Evolutionary conservation across 306 rosid species (phyloP).

Genomic region (Urtica urens): DNA sequence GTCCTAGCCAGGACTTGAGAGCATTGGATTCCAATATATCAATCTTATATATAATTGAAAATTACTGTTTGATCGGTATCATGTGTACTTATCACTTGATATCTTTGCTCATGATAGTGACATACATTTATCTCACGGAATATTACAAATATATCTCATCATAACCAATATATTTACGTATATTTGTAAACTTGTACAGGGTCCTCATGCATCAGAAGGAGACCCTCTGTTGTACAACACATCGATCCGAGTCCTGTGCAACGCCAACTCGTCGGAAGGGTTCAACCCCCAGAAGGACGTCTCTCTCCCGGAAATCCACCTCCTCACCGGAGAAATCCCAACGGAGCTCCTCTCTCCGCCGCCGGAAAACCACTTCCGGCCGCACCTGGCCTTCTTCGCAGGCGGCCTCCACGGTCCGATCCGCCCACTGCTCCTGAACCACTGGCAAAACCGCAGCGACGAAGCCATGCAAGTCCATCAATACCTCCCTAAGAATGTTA

Average conservation of each 20-base stretch:
- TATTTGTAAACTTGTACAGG: conserved; percentile 23
- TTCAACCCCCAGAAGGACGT: conserved; percentile 79
- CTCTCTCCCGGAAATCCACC: conserved; percentile 64
- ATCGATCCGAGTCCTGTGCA: conserved; percentile 73
- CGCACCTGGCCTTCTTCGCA: conserved; percentile 61
- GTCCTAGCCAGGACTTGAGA: no score
- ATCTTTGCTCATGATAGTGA: no score
- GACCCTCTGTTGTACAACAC: conserved; percentile 48
- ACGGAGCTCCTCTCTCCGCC: conserved; percentile 40
- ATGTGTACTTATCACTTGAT: no score
- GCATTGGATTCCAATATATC: background rate
- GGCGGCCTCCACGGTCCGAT: conserved; percentile 80
- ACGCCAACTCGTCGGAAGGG: conserved; percentile 84
- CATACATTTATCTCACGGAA: no score
- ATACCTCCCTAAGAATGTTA: conserved; percentile 51
- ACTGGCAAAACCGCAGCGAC: conserved; percentile 56
- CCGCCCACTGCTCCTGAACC: conserved; percentile 39
- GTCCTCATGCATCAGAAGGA: conserved; percentile 56
- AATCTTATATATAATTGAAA: no score
- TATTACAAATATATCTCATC: no score
- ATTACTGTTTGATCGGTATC: no score
- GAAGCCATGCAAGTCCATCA: conserved; percentile 35
- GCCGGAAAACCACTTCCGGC: conserved; percentile 9
- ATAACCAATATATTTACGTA: no score
- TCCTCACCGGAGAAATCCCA: conserved; percentile 43